phyloP scores from a whole-genome alignment of 805 yeast species.

The Starmerella asiatica region DNA sequence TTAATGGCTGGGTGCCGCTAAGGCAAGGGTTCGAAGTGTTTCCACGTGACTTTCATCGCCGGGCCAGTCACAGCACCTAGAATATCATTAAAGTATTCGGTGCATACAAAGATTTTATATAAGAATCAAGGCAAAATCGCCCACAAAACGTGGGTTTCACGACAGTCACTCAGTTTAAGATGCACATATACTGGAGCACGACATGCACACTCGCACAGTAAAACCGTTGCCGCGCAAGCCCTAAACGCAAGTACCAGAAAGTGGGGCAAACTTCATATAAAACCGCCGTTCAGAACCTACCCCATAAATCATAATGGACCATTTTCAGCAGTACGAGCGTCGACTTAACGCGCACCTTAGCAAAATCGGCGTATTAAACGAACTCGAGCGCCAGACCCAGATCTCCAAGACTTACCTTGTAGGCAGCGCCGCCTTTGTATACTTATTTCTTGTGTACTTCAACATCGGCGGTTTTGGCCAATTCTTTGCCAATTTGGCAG shows the following conservation, averaged over 20 bases:
- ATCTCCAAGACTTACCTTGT: slow-evolving; percentile 78
- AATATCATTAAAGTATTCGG: too few species aligned
- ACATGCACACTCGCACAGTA: background rate
- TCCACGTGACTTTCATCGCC: too few species aligned
- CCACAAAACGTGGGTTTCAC: too few species aligned
- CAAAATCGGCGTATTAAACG: slow-evolving; percentile 24
- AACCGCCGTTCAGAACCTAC: too few species aligned
- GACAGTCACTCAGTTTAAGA: too few species aligned
- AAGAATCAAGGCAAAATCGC: too few species aligned
- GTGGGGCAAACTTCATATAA: background rate
- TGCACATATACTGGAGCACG: too few species aligned
- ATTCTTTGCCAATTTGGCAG: slow-evolving; percentile 81
- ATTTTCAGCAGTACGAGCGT: slow-evolving; percentile 8
- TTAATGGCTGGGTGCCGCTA: too few species aligned
- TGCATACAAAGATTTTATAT: too few species aligned
- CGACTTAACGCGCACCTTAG: slow-evolving; percentile 24
- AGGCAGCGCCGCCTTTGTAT: slow-evolving; percentile 47
- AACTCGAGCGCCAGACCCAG: slow-evolving; percentile 26
- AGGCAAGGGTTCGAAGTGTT: too few species aligned
- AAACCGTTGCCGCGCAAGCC: background rate
- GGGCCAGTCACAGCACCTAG: too few species aligned
- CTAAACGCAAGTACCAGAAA: background rate
- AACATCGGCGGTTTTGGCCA: slow-evolving; percentile 94
- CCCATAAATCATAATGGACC: slow-evolving; percentile 3
- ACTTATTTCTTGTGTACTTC: slow-evolving; percentile 66